Evolutionary conservation across 225 moss, liverwort and hornwort genomes (phyloP), one percentile per base, ranked within the genome.

Genomic region (Polytrichum formosum): DNA sequence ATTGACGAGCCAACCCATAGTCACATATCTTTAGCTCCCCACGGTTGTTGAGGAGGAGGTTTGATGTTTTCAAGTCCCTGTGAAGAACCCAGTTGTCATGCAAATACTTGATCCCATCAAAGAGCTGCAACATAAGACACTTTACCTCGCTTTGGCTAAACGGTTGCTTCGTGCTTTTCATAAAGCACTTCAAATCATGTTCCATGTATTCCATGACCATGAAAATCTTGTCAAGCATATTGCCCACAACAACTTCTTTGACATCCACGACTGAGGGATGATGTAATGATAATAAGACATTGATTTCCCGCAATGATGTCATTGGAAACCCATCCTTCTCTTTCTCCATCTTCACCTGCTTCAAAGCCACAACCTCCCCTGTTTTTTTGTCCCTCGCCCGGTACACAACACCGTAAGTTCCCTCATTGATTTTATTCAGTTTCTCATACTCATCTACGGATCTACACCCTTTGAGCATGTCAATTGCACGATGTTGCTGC

Each of bases 201-300:
- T 90, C 86, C 89, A 90, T 90, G 55, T 90, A 90, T 73, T 90
- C 89, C 89, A 90, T 90, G 26, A 90, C 89, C 86, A 86, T 86
- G 53, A 85, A 90, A 56, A 86, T 90, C 54, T 79, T 81, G 53
- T 90, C 86, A 27, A 90, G 83, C 26, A 73, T 81, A 71, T 81
- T 90, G 23, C 86, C 86, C 25, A 90, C 89, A 5, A 90, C 89
- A 6, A 90, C 86, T 72, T 90, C 89, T 66, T 90, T 90, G 25
- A 86, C 86, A 70, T 90, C 79, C 6, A 90, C 89, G 17, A 90
- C 81, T 28, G 89, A 86, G 7, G 81, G 81, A 68, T 90, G 89
- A 70, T 86, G 86, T 72, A 90, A 81, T 5, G 89, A 90, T 21
- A 90, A 73, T 6, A 90, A 77, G 5, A 90, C 83, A 33, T 90